Evolutionary conservation across 106 monocot species (phyloP), one percentile per base, ranked within the genome.

Genomic region (Chionographis japonica): DNA sequence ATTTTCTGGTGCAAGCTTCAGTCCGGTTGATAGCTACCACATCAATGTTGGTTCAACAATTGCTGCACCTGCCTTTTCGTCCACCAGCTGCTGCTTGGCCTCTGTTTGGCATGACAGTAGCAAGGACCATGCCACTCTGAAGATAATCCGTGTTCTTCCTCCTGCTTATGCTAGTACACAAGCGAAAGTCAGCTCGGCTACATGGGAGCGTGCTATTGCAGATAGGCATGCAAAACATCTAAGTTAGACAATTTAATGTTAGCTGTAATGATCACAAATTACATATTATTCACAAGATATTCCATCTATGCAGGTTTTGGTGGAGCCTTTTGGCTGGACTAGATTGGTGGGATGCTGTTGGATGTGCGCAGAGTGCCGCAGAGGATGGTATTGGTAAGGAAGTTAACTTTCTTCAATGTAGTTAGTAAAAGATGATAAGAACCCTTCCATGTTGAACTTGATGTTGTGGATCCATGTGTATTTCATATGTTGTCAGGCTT

Each of bases 321-420:
- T 98, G 97, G 97, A 92, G 97, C 75, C 85, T 98, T 58, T 79
- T 98, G 79, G 85, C 80, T 61, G 97, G 83, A 50, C 85, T 93
- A 53, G 92, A 98, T 83, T 98, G 97, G 97, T 98, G 97, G 97
- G 97, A 98, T 87, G 97, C 92, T 41, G 88, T 98, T 74, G 97
- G 97, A 9, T 98, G 97, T 72, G 90, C 97, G 13, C 97, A 98
- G 60, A 98, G 97, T 74, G 97, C 97, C 67, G 92, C 92, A 60
- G 97, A 92, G 77, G 97, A 98, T 87, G 90, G 87, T 56, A 90
- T 93, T 53, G 97, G 97, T 98, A 75, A 60, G 86, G 9, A 72
- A 51, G 15, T 17, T 71, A 2, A 52, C 56, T 56, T 54, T 69
- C n/a, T 35, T 43, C 41, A 6, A 13, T 6, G 19, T 15, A 13